Base-by-base conservation (phyloP, 257 asterid species). In the Solanum ossicruentum region DNA sequence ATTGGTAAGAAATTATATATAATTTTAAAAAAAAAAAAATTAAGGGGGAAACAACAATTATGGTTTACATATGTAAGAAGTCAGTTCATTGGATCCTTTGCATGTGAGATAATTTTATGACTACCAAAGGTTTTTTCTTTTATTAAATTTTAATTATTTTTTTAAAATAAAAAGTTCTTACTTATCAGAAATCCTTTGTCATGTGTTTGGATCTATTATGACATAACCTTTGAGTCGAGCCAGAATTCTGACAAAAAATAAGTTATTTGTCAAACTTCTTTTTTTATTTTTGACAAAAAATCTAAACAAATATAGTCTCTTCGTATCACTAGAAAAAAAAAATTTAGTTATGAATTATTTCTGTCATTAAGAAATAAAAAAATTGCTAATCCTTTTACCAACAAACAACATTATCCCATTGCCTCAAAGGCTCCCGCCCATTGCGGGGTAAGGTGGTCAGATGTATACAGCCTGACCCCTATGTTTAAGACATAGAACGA, bases 21-120 rank as follows among this genome's bases (percentile, higher is more conserved):
- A 36, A 32, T 32, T 32, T 32, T 32, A 2, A 2, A 0, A 32
- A 32, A 32, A 32, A 32, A 32, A 36, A 36, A 36, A 3, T 36
- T 36, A 36, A 36, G 41, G 6, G 41, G 41, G 0, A 36, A 36
- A 36, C 41, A 36, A 36, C 41, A 36, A 36, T 36, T 36, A 36
- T 83, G 87, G 88, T 77, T 86, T 84, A 85, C 84, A 87, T 82
- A 81, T 82, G 87, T 70, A 87, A 73, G 11, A 72, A 80, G 86
- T 85, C 90, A 77, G 89, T 56, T 82, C 93, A 89, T 91, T 86
- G 94, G 94, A 90, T 93, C 86, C 93, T 86, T 86, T 89, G 91
- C 95, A 91, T 89, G 95, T 91, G 92, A 90, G 3, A 58, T 58
- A 77, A 1, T 91, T 89, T 91, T 89, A 78, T 83, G 80, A 82